Percentiles rank a stretch among this genome's conserved stretches.
phyloP scores from a whole-genome alignment of 2,329 filamentous ascomycete genomes.

The Scedosporium boydii region DNA sequence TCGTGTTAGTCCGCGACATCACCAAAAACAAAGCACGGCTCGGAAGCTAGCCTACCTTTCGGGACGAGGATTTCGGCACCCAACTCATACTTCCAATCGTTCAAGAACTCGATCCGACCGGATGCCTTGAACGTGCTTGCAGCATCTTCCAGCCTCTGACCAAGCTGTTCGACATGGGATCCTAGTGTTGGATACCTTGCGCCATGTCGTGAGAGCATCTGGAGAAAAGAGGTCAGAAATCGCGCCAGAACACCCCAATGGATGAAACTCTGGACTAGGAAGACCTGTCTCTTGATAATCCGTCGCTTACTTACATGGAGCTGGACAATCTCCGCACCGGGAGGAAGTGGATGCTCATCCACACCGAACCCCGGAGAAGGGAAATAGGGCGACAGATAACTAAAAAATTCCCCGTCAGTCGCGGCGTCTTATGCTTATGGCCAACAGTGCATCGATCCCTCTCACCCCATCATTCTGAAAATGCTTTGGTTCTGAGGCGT shows the following conservation, averaged over 20 bases:
- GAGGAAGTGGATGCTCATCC: slow-evolving; percentile 58
- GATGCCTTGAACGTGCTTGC: slow-evolving; percentile 43
- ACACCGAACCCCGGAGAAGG: slow-evolving; percentile 67
- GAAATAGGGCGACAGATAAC: slow-evolving; percentile 57
- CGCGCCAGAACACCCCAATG: no score
- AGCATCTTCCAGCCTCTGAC: slow-evolving; percentile 46
- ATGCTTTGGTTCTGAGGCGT: slow-evolving; percentile 51
- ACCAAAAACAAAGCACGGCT: not conserved
- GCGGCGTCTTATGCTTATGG: not conserved
- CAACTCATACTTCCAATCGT: slow-evolving; percentile 58
- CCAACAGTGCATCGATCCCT: not conserved
- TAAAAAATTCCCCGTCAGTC: slow-evolving; percentile 5
- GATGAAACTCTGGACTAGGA: not conserved
- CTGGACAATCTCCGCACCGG: slow-evolving; percentile 58
- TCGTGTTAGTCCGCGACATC: not conserved
- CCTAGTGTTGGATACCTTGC: slow-evolving; percentile 60
- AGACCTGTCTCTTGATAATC: not conserved
- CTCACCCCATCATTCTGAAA: slow-evolving; percentile 57
- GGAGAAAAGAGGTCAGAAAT: slow-evolving; percentile 9
- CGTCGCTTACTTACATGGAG: slow-evolving; percentile 32
- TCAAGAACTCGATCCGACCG: slow-evolving; percentile 55
- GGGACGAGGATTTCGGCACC: slow-evolving; percentile 65
- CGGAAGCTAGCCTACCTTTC: slow-evolving; percentile 29
- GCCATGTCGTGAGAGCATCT: slow-evolving; percentile 67
- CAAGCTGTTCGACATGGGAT: slow-evolving; percentile 44